phyloP scores from a whole-genome alignment of 2,329 filamentous ascomycete species.

The Aspergillus flavus region DNA sequence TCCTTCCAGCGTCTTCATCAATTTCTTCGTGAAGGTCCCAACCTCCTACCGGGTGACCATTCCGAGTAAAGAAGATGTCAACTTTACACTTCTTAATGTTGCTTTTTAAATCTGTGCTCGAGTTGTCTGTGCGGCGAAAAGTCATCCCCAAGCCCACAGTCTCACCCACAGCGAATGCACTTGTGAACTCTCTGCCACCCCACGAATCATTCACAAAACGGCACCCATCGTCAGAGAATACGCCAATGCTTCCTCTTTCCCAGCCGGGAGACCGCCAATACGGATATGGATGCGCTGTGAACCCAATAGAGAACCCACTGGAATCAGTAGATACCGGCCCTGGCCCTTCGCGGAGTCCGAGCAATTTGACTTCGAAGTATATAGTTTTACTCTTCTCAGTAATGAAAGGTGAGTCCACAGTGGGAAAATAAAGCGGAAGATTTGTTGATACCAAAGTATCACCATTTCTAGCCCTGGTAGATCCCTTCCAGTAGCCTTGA shows the following conservation, averaged over 20 bases:
- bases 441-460: conserved; percentile 59
- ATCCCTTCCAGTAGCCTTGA: conserved; percentile 49
- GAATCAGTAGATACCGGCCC: conserved; percentile 40
- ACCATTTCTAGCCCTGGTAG: conserved; percentile 43
- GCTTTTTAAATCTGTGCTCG: conserved; percentile 34
- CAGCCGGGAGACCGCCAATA: conserved; percentile 65
- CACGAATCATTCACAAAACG: conserved; percentile 65
- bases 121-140: conserved; percentile 46
- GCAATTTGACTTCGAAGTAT: conserved; percentile 62
- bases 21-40: conserved; percentile 65
- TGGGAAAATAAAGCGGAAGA: conserved; percentile 59
- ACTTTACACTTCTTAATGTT: conserved; percentile 40
- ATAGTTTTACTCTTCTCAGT: conserved; percentile 54
- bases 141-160: conserved; percentile 62
- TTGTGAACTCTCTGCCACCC: conserved; percentile 62
- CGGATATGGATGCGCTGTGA: conserved; percentile 63
- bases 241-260: conserved; percentile 62
- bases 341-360: conserved; percentile 43
- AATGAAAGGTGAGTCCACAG: conserved; percentile 52
- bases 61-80: conserved; percentile 62
- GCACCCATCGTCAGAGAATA: conserved; percentile 66
- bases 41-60: conserved; percentile 53
- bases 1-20: conserved; percentile 58
- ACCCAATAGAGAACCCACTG: conserved; percentile 62
- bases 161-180: conserved; percentile 55